Percentiles rank a stretch among this genome's conserved stretches.
Conservation (phyloP, 768 basidiomycete species). For the Rhodotorula graminis region DNA sequence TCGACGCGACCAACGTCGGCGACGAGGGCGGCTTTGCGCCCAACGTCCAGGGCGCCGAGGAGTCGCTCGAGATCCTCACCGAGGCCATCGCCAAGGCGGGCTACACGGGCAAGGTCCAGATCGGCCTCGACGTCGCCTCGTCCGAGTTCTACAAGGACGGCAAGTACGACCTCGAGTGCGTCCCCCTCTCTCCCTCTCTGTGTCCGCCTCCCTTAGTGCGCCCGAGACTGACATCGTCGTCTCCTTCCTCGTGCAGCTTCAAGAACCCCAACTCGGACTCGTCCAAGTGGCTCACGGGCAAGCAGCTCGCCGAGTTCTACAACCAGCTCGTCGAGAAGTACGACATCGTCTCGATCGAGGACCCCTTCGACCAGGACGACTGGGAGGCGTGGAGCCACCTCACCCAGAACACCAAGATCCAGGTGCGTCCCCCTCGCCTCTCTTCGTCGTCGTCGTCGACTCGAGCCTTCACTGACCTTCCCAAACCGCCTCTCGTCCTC, state of each 20-base stretch:
- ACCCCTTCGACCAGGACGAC: slow-evolving; percentile 99
- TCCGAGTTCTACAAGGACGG: slow-evolving; percentile 99
- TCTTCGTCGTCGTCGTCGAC: background rate
- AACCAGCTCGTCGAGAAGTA: slow-evolving; percentile 80
- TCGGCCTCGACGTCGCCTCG: slow-evolving; percentile 86
- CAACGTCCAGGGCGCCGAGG: slow-evolving; percentile 93
- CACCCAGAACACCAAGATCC: slow-evolving; percentile 69
- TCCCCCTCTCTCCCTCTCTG: background rate
- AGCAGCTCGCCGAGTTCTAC: slow-evolving; percentile 89
- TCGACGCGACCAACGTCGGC: slow-evolving; percentile 98
- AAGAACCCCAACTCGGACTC: slow-evolving; percentile 99
- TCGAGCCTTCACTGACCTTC: background rate
- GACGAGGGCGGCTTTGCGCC: slow-evolving; percentile 99
- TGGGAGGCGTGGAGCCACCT: slow-evolving; percentile 97
- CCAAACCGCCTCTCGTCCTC: background rate
- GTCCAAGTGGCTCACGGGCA: slow-evolving; percentile 89
- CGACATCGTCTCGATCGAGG: slow-evolving; percentile 85
- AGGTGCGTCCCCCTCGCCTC: slow-evolving; percentile 45
- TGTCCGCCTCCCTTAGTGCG: too few relatives aligned
- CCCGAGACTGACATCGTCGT: background rate
- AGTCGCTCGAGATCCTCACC: slow-evolving; percentile 85
- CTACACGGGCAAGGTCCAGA: slow-evolving; percentile 97
- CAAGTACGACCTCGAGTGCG: slow-evolving; percentile 84
- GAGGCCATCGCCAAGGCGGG: slow-evolving; percentile 98
- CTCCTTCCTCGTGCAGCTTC: slow-evolving; percentile 53